Percentiles rank a stretch among this genome's conserved stretches.
phyloP scores from a whole-genome alignment of 2,329 filamentous ascomycete species.

The Hymenoscyphus repandus region DNA sequence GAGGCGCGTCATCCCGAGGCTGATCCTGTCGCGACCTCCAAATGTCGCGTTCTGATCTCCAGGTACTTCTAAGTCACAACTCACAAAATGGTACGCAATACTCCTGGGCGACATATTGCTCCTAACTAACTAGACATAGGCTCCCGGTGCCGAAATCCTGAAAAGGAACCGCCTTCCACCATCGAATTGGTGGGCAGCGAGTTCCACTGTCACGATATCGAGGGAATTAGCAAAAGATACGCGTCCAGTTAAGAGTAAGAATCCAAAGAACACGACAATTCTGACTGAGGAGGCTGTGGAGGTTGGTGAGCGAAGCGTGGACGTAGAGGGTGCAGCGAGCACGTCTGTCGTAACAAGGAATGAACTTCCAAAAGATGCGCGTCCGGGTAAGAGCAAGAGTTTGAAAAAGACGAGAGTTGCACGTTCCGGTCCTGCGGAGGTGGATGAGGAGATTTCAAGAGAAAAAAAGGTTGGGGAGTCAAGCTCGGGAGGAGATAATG shows the following conservation, averaged over 20 bases:
- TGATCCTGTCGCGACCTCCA: too few relatives aligned
- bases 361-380: background rate
- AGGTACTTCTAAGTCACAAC: too few relatives aligned
- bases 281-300: too few relatives aligned
- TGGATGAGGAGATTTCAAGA: background rate
- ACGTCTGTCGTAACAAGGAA: too few relatives aligned
- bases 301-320: too few relatives aligned
- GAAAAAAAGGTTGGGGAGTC: background rate
- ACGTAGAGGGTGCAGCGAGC: too few relatives aligned
- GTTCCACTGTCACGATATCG: background rate
- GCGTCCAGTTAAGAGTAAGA: background rate
- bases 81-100: background rate
- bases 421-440: too few relatives aligned
- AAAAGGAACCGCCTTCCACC: constrained; percentile 13
- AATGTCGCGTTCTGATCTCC: too few relatives aligned
- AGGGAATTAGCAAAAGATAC: background rate
- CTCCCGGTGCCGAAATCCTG: background rate
- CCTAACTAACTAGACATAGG: background rate
- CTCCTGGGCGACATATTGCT: background rate
- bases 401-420: background rate
- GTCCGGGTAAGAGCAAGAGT: background rate
- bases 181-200: constrained; percentile 13
- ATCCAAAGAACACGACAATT: background rate
- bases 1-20: too few relatives aligned
- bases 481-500: background rate